Conservation (phyloP, 148 eudicot genomes). For the Cornus controversa region DNA sequence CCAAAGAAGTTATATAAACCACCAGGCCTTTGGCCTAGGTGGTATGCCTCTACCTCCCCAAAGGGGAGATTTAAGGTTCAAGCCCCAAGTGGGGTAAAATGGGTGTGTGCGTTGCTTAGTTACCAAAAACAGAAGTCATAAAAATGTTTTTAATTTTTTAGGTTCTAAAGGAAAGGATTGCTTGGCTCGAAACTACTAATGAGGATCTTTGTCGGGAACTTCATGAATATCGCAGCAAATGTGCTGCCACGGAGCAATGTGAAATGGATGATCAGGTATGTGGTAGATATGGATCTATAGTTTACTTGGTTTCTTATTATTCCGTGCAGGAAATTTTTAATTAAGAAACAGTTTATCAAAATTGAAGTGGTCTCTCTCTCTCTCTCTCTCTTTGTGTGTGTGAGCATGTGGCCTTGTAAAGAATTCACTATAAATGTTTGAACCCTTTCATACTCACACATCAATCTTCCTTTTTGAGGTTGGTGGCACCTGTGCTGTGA, state of each 20-base stretch:
- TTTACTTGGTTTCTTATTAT: not conserved
- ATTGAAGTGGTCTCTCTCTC: not conserved
- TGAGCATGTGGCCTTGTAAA: not conserved
- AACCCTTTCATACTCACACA: not conserved
- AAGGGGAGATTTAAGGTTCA: no score
- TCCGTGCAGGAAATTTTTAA: no score
- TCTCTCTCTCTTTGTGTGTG: not conserved
- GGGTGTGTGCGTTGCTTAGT: not conserved
- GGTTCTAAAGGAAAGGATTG: slow-evolving; percentile 83
- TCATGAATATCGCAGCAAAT: slow-evolving; percentile 61
- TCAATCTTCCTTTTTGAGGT: slow-evolving; percentile 33
- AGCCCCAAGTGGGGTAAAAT: not conserved
- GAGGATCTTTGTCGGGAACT: slow-evolving; percentile 84
- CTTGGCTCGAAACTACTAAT: slow-evolving; percentile 87
- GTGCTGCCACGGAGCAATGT: slow-evolving; percentile 46
- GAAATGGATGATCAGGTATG: slow-evolving; percentile 60
- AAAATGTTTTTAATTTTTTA: slow-evolving; percentile 13
- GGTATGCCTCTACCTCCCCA: not conserved
- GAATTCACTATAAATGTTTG: not conserved
- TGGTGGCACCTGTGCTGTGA: slow-evolving; percentile 43
- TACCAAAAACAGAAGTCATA: not conserved
- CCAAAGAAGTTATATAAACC: not conserved
- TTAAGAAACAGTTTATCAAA: no score
- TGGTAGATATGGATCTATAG: not conserved
- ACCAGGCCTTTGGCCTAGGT: no score